phyloP scores from a whole-genome alignment of 2,329 filamentous ascomycete genomes.

The Stachybotrys elegans region DNA sequence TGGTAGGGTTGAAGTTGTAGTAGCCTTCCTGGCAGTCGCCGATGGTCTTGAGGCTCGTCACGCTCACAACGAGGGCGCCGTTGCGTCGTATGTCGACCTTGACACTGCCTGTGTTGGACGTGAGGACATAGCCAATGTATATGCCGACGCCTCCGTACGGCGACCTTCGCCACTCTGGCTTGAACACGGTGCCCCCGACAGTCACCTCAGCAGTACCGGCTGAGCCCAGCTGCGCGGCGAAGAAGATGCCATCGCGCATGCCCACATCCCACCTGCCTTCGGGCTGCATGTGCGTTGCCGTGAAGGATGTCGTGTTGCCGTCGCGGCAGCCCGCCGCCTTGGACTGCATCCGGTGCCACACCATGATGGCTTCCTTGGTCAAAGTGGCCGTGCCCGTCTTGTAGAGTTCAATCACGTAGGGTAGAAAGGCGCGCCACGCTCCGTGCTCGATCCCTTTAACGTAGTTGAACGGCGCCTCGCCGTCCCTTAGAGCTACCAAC shows the following conservation, averaged over 20 bases:
- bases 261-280: not conserved
- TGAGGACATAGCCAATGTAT: not conserved
- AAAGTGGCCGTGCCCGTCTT: conserved; percentile 29
- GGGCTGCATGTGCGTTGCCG: not conserved
- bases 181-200: not conserved
- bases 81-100: not conserved
- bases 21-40: not conserved
- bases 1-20: not conserved
- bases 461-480: conserved; percentile 40
- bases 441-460: conserved; percentile 44
- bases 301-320: not conserved
- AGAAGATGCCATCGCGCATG: not conserved
- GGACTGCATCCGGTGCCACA: not conserved
- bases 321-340: not conserved
- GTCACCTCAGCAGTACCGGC: not conserved
- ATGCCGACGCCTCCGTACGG: not conserved
- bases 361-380: not conserved
- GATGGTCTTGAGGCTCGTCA: not conserved
- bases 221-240: not conserved
- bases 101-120: not conserved
- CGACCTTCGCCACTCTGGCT: not conserved
- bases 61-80: not conserved
- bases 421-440: conserved; percentile 41
- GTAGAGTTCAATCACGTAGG: conserved; percentile 45
- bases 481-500: conserved; percentile 33